phyloP scores from a whole-genome alignment of 208 protist species.

The Acanthamoeba culbertsoni region DNA sequence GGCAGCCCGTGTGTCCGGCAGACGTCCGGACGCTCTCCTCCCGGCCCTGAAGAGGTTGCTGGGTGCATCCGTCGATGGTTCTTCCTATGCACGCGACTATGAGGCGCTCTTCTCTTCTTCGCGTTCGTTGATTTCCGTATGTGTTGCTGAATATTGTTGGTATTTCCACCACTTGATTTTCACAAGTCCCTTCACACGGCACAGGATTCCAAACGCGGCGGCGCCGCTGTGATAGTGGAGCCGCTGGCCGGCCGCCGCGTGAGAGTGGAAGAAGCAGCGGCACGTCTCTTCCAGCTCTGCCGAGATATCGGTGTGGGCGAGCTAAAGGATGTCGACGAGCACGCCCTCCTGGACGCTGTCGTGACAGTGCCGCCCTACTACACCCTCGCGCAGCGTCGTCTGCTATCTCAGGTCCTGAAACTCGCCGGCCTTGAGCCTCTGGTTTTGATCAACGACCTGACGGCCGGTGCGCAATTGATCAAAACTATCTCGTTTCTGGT shows the following conservation, averaged over 20 bases:
- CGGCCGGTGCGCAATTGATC: no score
- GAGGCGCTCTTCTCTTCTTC: neutral
- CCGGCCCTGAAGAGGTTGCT: neutral
- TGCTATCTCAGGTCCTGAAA: constrained; percentile 87
- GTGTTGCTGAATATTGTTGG: neutral
- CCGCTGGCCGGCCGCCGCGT: neutral
- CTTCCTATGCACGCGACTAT: neutral
- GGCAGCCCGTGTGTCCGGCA: neutral
- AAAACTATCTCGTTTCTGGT: neutral
- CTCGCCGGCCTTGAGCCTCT: constrained; percentile 87
- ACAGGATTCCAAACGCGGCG: neutral
- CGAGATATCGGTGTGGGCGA: neutral
- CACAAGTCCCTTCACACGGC: neutral
- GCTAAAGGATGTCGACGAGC: neutral
- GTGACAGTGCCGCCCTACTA: constrained; percentile 90
- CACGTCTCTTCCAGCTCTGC: neutral
- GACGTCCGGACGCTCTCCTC: neutral
- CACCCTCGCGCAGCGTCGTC: constrained; percentile 84
- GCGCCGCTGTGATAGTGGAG: neutral
- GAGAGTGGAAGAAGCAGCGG: neutral
- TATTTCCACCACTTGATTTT: no score
- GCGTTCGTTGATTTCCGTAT: neutral
- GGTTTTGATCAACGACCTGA: constrained; percentile 86
- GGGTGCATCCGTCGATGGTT: neutral
- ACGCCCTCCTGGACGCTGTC: constrained; percentile 81